Conservation (phyloP, 2,329 filamentous ascomycete species). For the Fusarium zealandicum region DNA sequence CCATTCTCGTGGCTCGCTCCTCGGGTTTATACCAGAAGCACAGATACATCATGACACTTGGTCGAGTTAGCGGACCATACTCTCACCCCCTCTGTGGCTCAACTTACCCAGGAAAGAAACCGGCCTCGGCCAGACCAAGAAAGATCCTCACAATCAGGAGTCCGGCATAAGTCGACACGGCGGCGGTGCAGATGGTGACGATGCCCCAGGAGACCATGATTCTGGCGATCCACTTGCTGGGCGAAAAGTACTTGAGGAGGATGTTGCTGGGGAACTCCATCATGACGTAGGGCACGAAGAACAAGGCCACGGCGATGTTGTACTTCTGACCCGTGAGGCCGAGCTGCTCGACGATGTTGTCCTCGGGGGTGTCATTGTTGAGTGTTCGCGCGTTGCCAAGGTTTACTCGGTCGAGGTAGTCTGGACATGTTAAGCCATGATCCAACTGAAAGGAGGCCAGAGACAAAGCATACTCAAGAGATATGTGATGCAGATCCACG, state of each 20-base stretch:
- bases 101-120: constrained; percentile 55
- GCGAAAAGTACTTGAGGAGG: constrained; percentile 47
- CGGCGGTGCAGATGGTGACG: constrained; percentile 57
- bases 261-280: constrained; percentile 47
- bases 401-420: constrained; percentile 45
- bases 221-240: constrained; percentile 45
- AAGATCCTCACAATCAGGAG: constrained; percentile 57
- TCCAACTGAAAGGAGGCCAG: not conserved
- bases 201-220: constrained; percentile 58
- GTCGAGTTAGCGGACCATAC: not conserved
- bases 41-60: constrained; percentile 60
- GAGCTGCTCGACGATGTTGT: constrained; percentile 45
- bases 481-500: constrained; percentile 46
- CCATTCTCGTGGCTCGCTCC: constrained; percentile 65
- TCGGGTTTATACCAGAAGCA: constrained; percentile 69
- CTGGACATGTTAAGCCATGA: not conserved
- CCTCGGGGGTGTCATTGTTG: constrained; percentile 45
- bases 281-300: constrained; percentile 44
- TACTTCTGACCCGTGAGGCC: constrained; percentile 44
- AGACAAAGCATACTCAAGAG: constrained; percentile 37
- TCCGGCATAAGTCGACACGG: constrained; percentile 55
- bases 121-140: constrained; percentile 59
- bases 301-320: constrained; percentile 44
- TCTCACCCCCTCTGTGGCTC: too few relatives aligned
- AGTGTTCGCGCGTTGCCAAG: constrained; percentile 46